Base-by-base conservation (phyloP, 1,284 basidiomycete species). In the Stygiomarasmius scandens region DNA sequence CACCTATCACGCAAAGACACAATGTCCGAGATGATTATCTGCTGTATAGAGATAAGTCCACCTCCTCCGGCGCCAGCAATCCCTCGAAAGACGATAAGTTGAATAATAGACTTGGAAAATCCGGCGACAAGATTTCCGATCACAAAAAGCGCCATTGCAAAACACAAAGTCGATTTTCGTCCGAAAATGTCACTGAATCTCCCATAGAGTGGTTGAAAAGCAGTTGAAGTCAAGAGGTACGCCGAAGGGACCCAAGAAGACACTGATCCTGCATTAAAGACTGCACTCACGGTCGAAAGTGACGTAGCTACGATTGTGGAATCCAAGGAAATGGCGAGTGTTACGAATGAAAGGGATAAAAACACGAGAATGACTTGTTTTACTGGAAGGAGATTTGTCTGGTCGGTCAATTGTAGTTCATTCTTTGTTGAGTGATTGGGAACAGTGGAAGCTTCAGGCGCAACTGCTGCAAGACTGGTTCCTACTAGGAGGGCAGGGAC, bases 151-250 rank as follows among this genome's bases (percentile, higher is more conserved):
- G 72, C 67, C 77, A 90, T 83, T 4, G 81, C 80, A 6, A 81
- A 70, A 36, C 84, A 79, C 32, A 92, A 74, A 0, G 84, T 82
- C 20, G 74, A 71, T 67, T 93, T 92, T 32, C 91, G 77, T 14
- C 90, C 91, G 62, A 92, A 92, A 36, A 89, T 90, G 63, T 93
- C 90, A 49, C 76, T 86, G 74, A 90, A 82, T 11, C 87, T 81
- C 32, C 89, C 89, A 68, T 90, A 82, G 1, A 82, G 58, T 1
- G 80, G 79, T 61, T 90, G 89, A 61, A 89, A 86, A 14, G 84
- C 82, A 3, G 88, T 85, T 0, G 79, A 83, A 0, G 85, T 87
- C 54, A 90, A 16, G 34, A 89, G 74, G 63, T 88, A 89, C 0
- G 79, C 80, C 0, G 84, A 83, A 0, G 86, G 86, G 0, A 92